These are phyloP conservation scores for Rubroshorea leprosula DNA, from an alignment of 345 rosid species.

Conservation along the genomic window DNA sequence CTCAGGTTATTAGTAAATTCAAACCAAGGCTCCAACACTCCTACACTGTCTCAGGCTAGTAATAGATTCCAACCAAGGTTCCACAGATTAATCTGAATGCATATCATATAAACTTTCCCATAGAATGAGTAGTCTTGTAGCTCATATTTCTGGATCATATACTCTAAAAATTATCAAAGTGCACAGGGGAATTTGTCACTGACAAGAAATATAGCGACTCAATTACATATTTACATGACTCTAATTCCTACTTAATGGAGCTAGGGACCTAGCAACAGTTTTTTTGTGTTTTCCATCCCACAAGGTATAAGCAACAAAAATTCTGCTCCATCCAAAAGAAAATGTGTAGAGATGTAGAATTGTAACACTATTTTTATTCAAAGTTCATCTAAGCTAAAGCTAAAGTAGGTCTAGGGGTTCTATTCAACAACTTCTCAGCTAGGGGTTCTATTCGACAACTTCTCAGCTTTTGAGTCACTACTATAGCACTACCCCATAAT, in stretches of 20 bases:
- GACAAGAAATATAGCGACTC: background rate
- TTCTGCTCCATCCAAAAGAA: conserved; percentile 7
- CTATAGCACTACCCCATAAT: background rate
- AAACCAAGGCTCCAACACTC: too few relatives aligned
- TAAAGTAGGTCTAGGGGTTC: background rate
- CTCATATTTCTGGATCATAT: conserved; percentile 1
- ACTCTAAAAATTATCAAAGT: background rate
- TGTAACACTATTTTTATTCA: background rate
- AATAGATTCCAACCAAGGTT: background rate
- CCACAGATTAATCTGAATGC: too few relatives aligned
- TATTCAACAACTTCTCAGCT: background rate
- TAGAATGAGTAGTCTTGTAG: background rate
- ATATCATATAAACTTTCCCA: conserved; percentile 7
- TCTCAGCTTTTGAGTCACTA: background rate
- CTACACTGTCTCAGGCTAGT: background rate
- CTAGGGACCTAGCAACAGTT: background rate
- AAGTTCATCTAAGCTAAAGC: background rate
- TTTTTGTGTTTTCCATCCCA: background rate
- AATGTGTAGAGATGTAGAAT: background rate
- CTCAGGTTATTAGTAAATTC: background rate
- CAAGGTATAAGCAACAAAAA: background rate
- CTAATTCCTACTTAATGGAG: conserved; percentile 1
- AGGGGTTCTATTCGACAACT: background rate
- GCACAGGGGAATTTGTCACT: background rate
- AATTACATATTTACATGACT: background rate